phyloP scores from a whole-genome alignment of 129 eudicot genomes.

The sunflower (Helianthus annuus) region DNA sequence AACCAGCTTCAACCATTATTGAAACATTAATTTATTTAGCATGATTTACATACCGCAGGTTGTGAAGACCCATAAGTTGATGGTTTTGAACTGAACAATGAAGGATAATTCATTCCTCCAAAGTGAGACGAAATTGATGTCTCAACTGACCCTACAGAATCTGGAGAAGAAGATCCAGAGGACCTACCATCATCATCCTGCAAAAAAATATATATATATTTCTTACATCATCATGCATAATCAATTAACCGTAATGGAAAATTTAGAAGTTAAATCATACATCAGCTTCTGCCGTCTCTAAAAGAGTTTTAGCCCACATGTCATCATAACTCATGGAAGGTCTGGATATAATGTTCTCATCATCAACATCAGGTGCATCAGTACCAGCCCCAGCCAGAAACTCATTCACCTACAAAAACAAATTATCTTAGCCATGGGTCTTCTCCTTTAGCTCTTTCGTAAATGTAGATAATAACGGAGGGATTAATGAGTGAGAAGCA shows the following conservation, averaged over 20 bases:
- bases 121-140: slow-evolving; percentile 97
- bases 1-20: not conserved
- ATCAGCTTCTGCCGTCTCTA: slow-evolving; percentile 86
- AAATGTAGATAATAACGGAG: slow-evolving; percentile 2
- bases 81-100: slow-evolving; percentile 90
- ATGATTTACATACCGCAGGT: slow-evolving; percentile 50
- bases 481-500: not conserved
- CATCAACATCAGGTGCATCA: slow-evolving; percentile 99
- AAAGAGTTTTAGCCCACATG: slow-evolving; percentile 97
- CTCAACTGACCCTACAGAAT: slow-evolving; percentile 90
- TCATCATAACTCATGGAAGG: slow-evolving; percentile 87
- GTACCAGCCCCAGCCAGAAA: slow-evolving; percentile 98
- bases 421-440: not conserved
- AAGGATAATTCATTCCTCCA: slow-evolving; percentile 97
- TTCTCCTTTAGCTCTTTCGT: not conserved
- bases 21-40: not conserved
- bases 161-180: slow-evolving; percentile 91
- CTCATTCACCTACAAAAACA: slow-evolving; percentile 70
- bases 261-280: slow-evolving; percentile 36
- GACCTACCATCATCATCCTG: slow-evolving; percentile 77
- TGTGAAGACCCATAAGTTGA: slow-evolving; percentile 68
- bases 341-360: slow-evolving; percentile 74
- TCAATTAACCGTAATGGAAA: not conserved
- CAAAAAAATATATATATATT: not conserved
- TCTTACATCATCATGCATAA: slow-evolving; percentile 3